Evolutionary conservation across 2,329 filamentous ascomycete species (phyloP).

Genomic region (Bipolaris gigantea): DNA sequence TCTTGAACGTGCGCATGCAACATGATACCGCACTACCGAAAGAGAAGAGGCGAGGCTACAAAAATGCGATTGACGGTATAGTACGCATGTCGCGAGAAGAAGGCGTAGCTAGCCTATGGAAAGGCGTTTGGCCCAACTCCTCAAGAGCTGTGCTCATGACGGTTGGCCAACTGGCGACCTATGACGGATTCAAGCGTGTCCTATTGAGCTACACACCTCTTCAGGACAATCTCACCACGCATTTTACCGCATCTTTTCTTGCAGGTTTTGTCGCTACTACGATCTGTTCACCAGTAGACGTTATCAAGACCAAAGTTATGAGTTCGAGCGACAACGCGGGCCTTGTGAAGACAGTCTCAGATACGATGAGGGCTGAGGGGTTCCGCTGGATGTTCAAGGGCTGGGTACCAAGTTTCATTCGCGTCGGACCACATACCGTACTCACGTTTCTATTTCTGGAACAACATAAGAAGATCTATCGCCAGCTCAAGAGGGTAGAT

Average conservation of each 20-base stretch:
- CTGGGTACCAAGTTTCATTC: slow-evolving; percentile 78
- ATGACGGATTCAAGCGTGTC: slow-evolving; percentile 77
- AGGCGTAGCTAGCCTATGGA: slow-evolving; percentile 74
- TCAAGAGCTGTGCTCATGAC: slow-evolving; percentile 86
- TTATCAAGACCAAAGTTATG: slow-evolving; percentile 90
- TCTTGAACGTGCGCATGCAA: slow-evolving; percentile 98
- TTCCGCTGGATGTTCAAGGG: slow-evolving; percentile 85
- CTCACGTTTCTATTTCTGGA: slow-evolving; percentile 86
- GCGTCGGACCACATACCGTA: slow-evolving; percentile 75
- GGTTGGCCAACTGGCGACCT: slow-evolving; percentile 78
- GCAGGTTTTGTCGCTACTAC: slow-evolving; percentile 84
- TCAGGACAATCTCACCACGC: slow-evolving; percentile 69
- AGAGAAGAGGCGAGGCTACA: slow-evolving; percentile 80
- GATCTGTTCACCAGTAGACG: slow-evolving; percentile 81
- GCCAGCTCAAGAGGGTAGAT: slow-evolving; percentile 30
- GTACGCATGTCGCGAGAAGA: slow-evolving; percentile 85
- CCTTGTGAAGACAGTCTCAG: slow-evolving; percentile 62
- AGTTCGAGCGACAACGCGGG: slow-evolving; percentile 60
- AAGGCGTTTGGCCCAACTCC: slow-evolving; percentile 82
- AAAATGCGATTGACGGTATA: slow-evolving; percentile 83
- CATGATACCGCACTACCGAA: slow-evolving; percentile 78
- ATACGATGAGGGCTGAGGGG: slow-evolving; percentile 72
- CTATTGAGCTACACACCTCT: slow-evolving; percentile 68
- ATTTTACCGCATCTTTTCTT: slow-evolving; percentile 76
- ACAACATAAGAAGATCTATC: slow-evolving; percentile 79